A percentile compares a stretch with the other conserved stretches of the same genome.
phyloP scores from a whole-genome alignment of 2,329 filamentous ascomycete genomes.

The Trichoderma sp. region DNA sequence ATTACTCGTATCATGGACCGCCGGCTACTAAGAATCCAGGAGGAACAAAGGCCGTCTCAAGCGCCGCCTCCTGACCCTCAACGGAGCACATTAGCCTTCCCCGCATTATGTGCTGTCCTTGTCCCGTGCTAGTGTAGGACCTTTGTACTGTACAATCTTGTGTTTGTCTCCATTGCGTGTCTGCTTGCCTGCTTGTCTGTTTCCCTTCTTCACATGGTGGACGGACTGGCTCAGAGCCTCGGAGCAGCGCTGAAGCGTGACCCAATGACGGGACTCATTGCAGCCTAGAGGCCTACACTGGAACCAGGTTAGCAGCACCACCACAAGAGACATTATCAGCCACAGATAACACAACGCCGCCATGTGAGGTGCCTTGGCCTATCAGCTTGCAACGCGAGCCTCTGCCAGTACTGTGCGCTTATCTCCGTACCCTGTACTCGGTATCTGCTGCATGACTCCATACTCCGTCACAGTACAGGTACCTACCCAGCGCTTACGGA shows the following conservation, averaged over 20 bases:
- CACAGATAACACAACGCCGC: slow-evolving; percentile 12
- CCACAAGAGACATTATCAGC: slow-evolving; percentile 2
- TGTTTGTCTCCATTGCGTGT: too few species aligned
- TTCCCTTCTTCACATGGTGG: background rate
- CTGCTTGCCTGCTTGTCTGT: too few species aligned
- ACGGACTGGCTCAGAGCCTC: background rate
- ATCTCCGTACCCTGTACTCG: background rate
- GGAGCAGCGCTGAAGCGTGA: slow-evolving; percentile 4
- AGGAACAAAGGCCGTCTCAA: slow-evolving; percentile 15
- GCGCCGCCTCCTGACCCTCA: background rate
- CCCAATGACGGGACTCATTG: background rate
- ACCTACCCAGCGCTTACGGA: background rate
- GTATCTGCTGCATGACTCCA: background rate
- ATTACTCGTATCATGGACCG: background rate
- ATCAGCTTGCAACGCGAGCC: background rate
- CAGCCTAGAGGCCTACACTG: slow-evolving; percentile 6
- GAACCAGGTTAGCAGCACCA: background rate
- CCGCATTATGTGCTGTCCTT: background rate
- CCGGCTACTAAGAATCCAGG: background rate
- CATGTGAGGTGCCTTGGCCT: slow-evolving; percentile 5
- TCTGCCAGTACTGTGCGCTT: background rate
- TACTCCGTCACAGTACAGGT: background rate
- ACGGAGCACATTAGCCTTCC: background rate
- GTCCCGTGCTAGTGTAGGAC: background rate
- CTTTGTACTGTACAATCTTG: background rate